Evolutionary conservation across 139 green algal genomes (phyloP).

Genomic region (Mesostigma viride): DNA sequence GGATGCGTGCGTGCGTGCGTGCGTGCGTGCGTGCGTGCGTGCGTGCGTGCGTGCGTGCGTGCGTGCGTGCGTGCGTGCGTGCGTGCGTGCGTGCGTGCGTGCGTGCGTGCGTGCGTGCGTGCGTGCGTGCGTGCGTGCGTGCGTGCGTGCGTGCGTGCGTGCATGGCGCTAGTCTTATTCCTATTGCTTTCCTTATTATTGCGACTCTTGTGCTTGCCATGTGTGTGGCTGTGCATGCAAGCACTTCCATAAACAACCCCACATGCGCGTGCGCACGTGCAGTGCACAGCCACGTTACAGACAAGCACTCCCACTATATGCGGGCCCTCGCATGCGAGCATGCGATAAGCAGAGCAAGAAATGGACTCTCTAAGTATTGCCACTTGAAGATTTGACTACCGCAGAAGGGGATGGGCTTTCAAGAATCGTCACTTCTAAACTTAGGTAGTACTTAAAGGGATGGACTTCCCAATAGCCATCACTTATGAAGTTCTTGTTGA

Average conservation of each 20-base stretch:
- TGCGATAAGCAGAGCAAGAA: no score
- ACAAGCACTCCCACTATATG: no score
- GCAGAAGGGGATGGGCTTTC: no score
- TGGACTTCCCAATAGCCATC: no score
- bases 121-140: slow-evolving; percentile 1
- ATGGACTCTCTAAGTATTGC: no score
- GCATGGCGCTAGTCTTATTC: background rate
- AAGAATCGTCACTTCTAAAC: no score
- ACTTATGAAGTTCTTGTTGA: no score
- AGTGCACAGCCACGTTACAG: no score
- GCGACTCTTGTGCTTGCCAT: background rate
- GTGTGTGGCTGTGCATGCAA: background rate
- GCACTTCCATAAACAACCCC: background rate
- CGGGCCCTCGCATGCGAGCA: no score
- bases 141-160: background rate
- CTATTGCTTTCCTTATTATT: background rate
- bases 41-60: background rate
- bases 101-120: slow-evolving; percentile 9
- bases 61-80: background rate
- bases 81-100: slow-evolving; percentile 9
- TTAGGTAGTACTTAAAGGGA: no score
- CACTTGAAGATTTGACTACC: no score
- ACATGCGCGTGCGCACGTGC: background rate
- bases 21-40: background rate
- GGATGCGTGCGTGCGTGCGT: no score